Evolutionary conservation across 306 rosid genomes (phyloP), one percentile per base, ranked within the genome.

Genomic region (Fagus sylvatica): DNA sequence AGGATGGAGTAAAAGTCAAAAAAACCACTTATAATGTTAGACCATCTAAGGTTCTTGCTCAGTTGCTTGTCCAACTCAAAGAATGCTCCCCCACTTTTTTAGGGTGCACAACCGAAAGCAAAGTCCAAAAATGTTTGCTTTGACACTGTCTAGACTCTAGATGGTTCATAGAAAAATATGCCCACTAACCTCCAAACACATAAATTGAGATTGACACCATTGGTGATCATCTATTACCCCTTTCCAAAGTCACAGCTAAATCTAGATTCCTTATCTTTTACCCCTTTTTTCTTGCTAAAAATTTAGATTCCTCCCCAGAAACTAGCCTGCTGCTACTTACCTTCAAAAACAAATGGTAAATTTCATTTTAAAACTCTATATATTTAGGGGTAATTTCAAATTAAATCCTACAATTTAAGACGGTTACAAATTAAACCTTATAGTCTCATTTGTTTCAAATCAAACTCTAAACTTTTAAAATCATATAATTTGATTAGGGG

Each of bases 51-150:
- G 60, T n/a, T 66, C 60, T 76, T 51, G 53, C 2, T 41, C 2
- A 10, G 64, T 48, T 62, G 30, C 70, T 48, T 61, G 22, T 71
- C 55, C 28, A 33, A 13, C 53, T 39, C 42, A 3, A 36, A 61
- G 41, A 30, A 36, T 16, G 11, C 30, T 40, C 12, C 59, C 34
- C 49, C 33, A 37, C 53, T 41, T 43, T 76, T 10, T 54, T 28
- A 30, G 13, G 68, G 68, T 16, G 67, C 73, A 72, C 78, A 54
- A 78, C 72, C 77, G 49, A 72, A 79, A 79, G 43, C 74, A 54
- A 22, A 67, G 39, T 67, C 22, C 6, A 2, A 71, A 78, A 71
- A 46, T 39, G 13, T 48, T n/a, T 62, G 36, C 34, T 51, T 61
- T 48, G 72, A 64, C 49, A 12, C 10, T 62, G 46, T 10, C 46